Evolutionary conservation across 2,329 filamentous ascomycete species (phyloP), one percentile per base, ranked within the genome.

Genomic region (Iodosphaeria phyllophila): DNA sequence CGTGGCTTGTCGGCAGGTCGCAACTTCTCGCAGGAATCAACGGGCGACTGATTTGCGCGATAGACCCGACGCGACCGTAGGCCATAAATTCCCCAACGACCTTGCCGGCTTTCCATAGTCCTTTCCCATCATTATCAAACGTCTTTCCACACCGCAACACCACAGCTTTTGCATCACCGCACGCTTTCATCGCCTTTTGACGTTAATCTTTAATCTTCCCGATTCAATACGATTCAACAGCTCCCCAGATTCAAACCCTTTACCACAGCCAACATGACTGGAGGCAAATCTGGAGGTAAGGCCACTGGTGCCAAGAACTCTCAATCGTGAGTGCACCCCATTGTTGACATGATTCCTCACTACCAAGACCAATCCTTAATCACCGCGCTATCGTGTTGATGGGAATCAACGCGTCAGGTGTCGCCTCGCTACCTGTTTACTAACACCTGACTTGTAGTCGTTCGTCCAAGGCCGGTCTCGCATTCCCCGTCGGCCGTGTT

Each of bases 251-350:
- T 28, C 26, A 32, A 7, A 11, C 38, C 34, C 35, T 39, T 30
- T 28, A 53, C 47, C 44, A 47, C 54, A 38, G 51, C 69, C 75
- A 93, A 80, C 78, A 98, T 98, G 89, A 92, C 89, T 82, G 86
- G 86, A 72, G 89, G 89, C 61, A 98, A 98, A 66, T 93, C 86
- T 64, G 89, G 89, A 61, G 89, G 89, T 74, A 95, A 95, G 77
- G 84, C 86, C 67, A 86, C 78, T 64, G 83, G 84, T 65, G 76
- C 78, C 66, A 98, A 98, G 82, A 92, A 78, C 69, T 79, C 89
- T 51, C 89, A 95, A 70, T 93, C 84, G 89, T 95, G 64, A 74
- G 84, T 77, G 23, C 23, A 6, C 13, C 13, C 21, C 10, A 10
- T 10, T 3, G 13, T 15, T 9, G 11, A 15, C 18, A 10, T 21